A percentile compares a stretch with the other conserved stretches of the same genome.
Evolutionary conservation across 495 filamentous ascomycete species (phyloP).

Genomic region (Penicillium silybi): DNA sequence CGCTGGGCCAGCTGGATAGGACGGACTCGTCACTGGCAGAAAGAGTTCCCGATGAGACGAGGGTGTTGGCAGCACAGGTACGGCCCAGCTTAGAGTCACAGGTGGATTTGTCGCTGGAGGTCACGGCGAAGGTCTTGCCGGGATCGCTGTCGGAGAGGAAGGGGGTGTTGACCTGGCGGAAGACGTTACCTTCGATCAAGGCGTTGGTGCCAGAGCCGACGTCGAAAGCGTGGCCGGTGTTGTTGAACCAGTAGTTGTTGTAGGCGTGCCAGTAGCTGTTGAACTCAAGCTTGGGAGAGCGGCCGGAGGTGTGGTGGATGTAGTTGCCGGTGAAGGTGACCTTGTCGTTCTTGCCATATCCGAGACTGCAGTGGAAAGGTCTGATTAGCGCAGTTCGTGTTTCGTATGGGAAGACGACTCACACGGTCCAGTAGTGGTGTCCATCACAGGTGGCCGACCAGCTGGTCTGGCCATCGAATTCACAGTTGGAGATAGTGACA

Average conservation of each 20-base stretch:
- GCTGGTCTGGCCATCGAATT: conserved; percentile 47
- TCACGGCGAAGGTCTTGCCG: conserved; percentile 22
- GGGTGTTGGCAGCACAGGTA: conserved; percentile 23
- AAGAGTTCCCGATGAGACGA: conserved; percentile 20
- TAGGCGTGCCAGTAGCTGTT: conserved; percentile 43
- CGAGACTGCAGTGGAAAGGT: conserved; percentile 16
- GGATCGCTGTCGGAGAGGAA: conserved; percentile 15
- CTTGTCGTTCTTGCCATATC: conserved; percentile 28
- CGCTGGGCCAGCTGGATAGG: conserved; percentile 21
- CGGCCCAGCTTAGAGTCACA: conserved; percentile 28
- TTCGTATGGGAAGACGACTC: background rate
- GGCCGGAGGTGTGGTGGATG: conserved; percentile 51
- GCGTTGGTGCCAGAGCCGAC: conserved; percentile 19
- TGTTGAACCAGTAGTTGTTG: conserved; percentile 38
- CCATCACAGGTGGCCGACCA: conserved; percentile 52
- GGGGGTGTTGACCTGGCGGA: conserved; percentile 27
- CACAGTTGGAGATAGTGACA: conserved; percentile 38
- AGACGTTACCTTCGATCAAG: conserved; percentile 32
- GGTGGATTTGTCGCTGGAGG: conserved; percentile 13
- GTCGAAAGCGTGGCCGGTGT: conserved; percentile 34
- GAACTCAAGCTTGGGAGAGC: conserved; percentile 47
- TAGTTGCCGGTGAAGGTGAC: conserved; percentile 35
- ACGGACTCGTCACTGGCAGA: conserved; percentile 21
- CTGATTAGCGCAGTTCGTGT: background rate
- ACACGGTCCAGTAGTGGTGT: conserved; percentile 54